Evolutionary conservation across 345 rosid genomes (phyloP), one percentile per base, ranked within the genome.

Genomic region (Hibiscus mutabilis): DNA sequence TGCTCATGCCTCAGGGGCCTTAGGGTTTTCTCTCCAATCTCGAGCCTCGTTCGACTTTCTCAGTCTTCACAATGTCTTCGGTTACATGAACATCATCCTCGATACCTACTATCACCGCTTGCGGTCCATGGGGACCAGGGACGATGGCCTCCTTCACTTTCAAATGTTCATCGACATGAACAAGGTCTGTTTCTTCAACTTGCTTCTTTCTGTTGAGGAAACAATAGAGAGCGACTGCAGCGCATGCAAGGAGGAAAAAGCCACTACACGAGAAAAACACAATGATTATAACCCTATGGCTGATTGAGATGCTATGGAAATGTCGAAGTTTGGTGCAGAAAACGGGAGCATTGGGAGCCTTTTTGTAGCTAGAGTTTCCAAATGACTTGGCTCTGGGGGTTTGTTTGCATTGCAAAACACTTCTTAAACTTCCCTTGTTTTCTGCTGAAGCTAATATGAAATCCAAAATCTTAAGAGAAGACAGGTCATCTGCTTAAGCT

Each of bases 321-420:
- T 27, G 31, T 15, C 15, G 59, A 27, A 49, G 0, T 64, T 12
- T 47, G 58, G 58, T 25, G 42, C 58, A 8, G 57, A 25, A 66
- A 49, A 3, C 29, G 42, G 58, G 31, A 16, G 42, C 14, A 47
- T 11, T 57, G 79, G 10, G 6, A 25, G 42, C 13, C 37, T 83
- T 85, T 85, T 82, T 90, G 84, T 86, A 86, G 66, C 44, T 69
- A 33, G 16, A 51, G 88, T 73, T 79, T 78, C 29, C 42, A 35
- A 60, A 73, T 79, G 81, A 84, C 92, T 85, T 89, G 80, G 49
- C 82, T 78, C 84, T 53, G 52, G 46, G 71, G 62, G 42, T 1
- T 85, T 86, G 88, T 85, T 86, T 86, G 91, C 75, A 85, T 82
- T 88, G 75, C 69, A 85, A 86, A 81, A 79, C 87, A 88, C 60